phyloP scores from a whole-genome alignment of 2,329 filamentous ascomycete species.

The Cordyceps sp. region DNA sequence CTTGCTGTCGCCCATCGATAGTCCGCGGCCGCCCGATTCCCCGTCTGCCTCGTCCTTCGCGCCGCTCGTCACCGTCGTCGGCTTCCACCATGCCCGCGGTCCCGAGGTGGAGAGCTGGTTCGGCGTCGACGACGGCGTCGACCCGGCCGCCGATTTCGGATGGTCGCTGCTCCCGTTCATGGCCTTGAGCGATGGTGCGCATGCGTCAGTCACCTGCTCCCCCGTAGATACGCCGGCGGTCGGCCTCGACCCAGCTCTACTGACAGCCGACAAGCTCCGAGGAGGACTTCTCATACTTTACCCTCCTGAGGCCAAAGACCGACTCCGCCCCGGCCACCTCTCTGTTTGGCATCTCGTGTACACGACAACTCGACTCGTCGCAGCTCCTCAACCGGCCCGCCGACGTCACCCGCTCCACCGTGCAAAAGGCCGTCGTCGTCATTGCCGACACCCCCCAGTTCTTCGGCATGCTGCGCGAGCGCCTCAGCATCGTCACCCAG shows the following conservation, averaged over 20 bases:
- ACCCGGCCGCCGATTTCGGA: slow-evolving; percentile 70
- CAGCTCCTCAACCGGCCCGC: slow-evolving; percentile 61
- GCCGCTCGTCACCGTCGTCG: slow-evolving; percentile 64
- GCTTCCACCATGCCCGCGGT: slow-evolving; percentile 72
- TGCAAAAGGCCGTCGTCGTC: slow-evolving; percentile 95
- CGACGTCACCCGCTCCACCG: slow-evolving; percentile 91
- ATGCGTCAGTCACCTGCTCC: slow-evolving; percentile 48
- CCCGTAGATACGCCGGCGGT: no score
- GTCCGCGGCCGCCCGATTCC: slow-evolving; percentile 13
- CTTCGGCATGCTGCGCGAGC: slow-evolving; percentile 81
- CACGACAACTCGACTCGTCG: slow-evolving; percentile 71
- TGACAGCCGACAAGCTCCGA: slow-evolving; percentile 40
- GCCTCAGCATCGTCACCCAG: slow-evolving; percentile 75
- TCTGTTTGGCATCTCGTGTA: slow-evolving; percentile 92
- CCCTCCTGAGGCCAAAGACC: slow-evolving; percentile 51
- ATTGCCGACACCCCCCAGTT: slow-evolving; percentile 80
- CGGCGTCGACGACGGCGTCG: slow-evolving; percentile 53
- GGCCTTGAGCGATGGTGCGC: slow-evolving; percentile 88
- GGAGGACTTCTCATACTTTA: slow-evolving; percentile 98
- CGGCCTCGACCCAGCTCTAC: not conserved
- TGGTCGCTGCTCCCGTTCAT: slow-evolving; percentile 92
- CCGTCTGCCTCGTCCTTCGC: slow-evolving; percentile 27
- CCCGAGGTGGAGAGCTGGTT: slow-evolving; percentile 93
- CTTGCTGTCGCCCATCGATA: slow-evolving; percentile 14
- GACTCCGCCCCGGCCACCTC: slow-evolving; percentile 48